Evolutionary conservation across 2,329 filamentous ascomycete species (phyloP), one percentile per base, ranked within the genome.

Genomic region (Aspergillus neoniger): DNA sequence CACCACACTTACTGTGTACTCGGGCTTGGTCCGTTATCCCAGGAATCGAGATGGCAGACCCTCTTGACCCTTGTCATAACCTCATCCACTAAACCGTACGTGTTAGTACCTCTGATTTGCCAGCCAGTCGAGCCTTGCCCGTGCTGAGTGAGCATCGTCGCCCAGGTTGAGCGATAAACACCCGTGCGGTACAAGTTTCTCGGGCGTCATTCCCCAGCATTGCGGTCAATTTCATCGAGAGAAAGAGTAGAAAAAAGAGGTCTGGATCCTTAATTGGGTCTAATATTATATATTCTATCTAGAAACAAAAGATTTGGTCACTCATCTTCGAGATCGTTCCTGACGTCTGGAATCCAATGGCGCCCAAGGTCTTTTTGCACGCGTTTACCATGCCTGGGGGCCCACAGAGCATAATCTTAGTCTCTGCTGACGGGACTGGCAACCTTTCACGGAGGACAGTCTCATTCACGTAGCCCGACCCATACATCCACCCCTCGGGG

Each of bases 361-460:
- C 74, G 0, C 73, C 74, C 62, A 86, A 68, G 7, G 73, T 75
- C 66, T 80, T 83, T 75, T 86, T 88, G 14, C 81, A 78, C 0
- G 83, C 84, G 48, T 81, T 81, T 4, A 88, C 75, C 84, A 88
- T 85, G 0, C 81, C 82, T 0, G 86, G 86, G 0, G 86, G 86
- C 0, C 86, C 86, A 65, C 86, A 88, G 1, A 88, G 72, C 76
- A 87, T 76, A 7, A 86, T 69, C 69, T 85, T 87, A 2, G 79
- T 78, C 14, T 84, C 81, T 0, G 67, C 48, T 0, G 73, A 75
- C 0, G 84, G 72, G 0, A 67, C 64, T 1, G 85, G 84, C 51
- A 88, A 74, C 36, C 69, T 76, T 60, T 83, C 76, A 53, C 73
- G 67, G 67, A 88, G 80, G 38, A 86, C 68, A 0, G 83, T 79